These are phyloP conservation scores for Aspergillus puulaauensis DNA, from an alignment of 2,329 filamentous ascomycete species.

Conservation along the genomic window DNA sequence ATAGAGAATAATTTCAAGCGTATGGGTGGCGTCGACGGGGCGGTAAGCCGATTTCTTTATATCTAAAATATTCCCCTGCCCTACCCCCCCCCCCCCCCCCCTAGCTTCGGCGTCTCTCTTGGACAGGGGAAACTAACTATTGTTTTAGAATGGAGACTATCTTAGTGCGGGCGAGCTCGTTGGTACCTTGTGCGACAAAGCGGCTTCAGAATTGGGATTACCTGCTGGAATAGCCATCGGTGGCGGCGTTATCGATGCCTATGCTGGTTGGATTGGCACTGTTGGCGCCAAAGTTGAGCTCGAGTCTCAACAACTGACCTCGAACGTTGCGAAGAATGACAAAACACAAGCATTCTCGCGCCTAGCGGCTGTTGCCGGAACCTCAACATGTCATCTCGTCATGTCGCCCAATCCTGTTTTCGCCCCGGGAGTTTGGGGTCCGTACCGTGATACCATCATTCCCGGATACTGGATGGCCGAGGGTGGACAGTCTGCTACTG, in stretches of 20 bases:
- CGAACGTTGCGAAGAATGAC: slow-evolving; percentile 72
- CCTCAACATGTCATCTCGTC: slow-evolving; percentile 94
- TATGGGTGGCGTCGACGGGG: slow-evolving; percentile 90
- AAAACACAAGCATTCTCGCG: slow-evolving; percentile 90
- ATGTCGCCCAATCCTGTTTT: slow-evolving; percentile 94
- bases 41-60: slow-evolving; percentile 67
- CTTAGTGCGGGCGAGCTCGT: slow-evolving; percentile 89
- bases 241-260: slow-evolving; percentile 96
- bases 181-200: slow-evolving; percentile 78
- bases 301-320: slow-evolving; percentile 64
- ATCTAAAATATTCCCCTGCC: neutral
- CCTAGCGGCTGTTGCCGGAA: slow-evolving; percentile 90
- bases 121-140: slow-evolving; percentile 5
- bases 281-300: slow-evolving; percentile 94
- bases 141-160: slow-evolving; percentile 80
- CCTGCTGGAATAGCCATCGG: slow-evolving; percentile 86
- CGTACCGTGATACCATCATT: slow-evolving; percentile 90
- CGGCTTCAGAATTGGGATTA: slow-evolving; percentile 79
- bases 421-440: slow-evolving; percentile 93
- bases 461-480: slow-evolving; percentile 96
- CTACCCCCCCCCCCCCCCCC: no score
- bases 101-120: neutral
- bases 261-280: slow-evolving; percentile 97
- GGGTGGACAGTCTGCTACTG: slow-evolving; percentile 93
- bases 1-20: slow-evolving; percentile 84